phyloP scores from a whole-genome alignment of 148 eudicot genomes.

The Rhododendron williamsianum region DNA sequence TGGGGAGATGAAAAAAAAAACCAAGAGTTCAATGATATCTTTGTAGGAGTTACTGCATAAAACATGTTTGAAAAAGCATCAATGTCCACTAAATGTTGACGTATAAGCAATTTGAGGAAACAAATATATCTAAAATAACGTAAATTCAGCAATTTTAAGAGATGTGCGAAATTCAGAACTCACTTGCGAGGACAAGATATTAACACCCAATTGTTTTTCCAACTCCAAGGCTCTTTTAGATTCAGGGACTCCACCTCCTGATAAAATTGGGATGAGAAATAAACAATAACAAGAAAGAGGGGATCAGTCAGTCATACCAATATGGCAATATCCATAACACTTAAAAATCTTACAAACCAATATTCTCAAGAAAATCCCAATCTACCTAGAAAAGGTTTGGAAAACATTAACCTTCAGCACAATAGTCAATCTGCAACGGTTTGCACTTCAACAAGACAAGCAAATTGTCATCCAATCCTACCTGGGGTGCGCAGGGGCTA shows the following conservation, averaged over 20 bases:
- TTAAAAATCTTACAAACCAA: neutral
- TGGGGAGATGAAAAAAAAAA: neutral
- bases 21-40: neutral
- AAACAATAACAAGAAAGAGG: neutral
- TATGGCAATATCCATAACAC: neutral
- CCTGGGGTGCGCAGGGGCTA: neutral
- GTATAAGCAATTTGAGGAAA: neutral
- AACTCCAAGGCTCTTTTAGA: constrained; percentile 68
- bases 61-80: neutral
- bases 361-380: constrained; percentile 2
- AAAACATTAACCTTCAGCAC: neutral
- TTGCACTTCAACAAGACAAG: neutral
- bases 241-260: constrained; percentile 92
- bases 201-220: constrained; percentile 48
- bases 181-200: constrained; percentile 66
- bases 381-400: neutral
- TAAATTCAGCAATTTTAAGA: neutral
- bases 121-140: neutral
- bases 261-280: neutral
- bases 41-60: neutral
- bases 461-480: neutral
- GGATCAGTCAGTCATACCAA: neutral
- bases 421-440: neutral
- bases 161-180: neutral
- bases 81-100: neutral